phyloP scores from a whole-genome alignment of 768 basidiomycete species.

The Lactarius psammicola region DNA sequence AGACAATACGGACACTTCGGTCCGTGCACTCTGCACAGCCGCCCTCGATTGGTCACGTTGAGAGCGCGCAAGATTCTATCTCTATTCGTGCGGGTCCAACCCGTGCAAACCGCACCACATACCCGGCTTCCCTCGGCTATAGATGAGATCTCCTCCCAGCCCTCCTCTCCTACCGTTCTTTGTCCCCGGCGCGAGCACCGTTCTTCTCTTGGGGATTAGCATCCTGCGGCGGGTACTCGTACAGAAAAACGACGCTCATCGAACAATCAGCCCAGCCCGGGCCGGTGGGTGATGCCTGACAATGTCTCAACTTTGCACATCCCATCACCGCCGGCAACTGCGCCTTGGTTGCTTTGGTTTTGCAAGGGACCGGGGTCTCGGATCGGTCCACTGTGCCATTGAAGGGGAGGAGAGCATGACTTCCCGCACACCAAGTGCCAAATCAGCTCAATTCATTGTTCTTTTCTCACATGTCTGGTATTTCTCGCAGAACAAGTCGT shows the following conservation, averaged over 20 bases:
- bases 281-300: not conserved
- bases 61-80: conserved; percentile 12
- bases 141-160: conserved; percentile 6
- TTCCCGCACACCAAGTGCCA: not conserved
- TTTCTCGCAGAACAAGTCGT: not conserved
- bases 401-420: not conserved
- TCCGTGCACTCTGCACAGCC: conserved; percentile 6
- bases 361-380: not conserved
- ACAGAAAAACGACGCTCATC: not conserved
- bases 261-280: not conserved
- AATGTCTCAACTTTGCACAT: not conserved
- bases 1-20: conserved; percentile 1
- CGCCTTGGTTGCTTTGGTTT: not conserved
- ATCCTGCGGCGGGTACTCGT: not conserved
- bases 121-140: conserved; percentile 3
- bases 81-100: not conserved
- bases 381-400: not conserved
- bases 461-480: not conserved
- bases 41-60: not conserved
- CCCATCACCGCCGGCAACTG: not conserved
- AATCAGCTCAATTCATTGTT: not conserved
- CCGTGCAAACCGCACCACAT: not conserved
- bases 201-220: not conserved
- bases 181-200: not conserved
- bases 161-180: not conserved